Conservation (phyloP, 2,329 filamentous ascomycete genomes). For the Fusarium odoratissimum region DNA sequence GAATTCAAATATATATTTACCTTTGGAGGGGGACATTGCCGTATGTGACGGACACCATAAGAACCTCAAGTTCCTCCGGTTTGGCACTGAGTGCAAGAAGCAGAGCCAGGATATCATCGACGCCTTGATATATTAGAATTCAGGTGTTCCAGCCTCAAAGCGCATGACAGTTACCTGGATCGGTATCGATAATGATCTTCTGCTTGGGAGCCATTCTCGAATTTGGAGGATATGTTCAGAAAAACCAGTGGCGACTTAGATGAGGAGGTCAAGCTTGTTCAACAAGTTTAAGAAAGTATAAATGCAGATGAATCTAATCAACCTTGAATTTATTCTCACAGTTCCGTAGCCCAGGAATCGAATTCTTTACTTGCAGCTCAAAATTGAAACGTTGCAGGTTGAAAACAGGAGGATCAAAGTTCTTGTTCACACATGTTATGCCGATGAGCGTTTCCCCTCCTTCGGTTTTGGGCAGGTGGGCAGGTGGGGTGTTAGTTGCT, state of each 20-base stretch:
- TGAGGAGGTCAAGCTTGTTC: neutral
- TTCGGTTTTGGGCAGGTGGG: constrained; percentile 42
- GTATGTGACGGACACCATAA: constrained; percentile 89
- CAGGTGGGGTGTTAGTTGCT: constrained; percentile 41
- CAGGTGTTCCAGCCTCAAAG: no score
- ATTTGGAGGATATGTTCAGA: neutral
- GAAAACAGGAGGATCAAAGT: neutral
- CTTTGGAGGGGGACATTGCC: constrained; percentile 91
- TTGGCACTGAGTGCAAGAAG: constrained; percentile 85
- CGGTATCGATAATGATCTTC: constrained; percentile 95
- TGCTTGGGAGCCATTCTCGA: constrained; percentile 70
- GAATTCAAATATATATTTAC: constrained; percentile 55
- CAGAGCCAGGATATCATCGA: constrained; percentile 91
- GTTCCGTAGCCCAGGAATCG: neutral
- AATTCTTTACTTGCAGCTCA: constrained; percentile 5
- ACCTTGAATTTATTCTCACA: neutral
- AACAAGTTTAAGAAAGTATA: neutral
- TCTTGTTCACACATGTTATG: constrained; percentile 4
- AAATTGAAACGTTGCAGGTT: constrained; percentile 9
- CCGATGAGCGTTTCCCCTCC: constrained; percentile 38
- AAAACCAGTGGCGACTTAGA: neutral
- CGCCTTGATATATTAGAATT: constrained; percentile 60
- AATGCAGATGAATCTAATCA: neutral
- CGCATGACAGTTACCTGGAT: constrained; percentile 71
- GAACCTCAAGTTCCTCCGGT: constrained; percentile 85